Base-by-base conservation (phyloP, 768 basidiomycete species). In the Clathrus columnatus region DNA sequence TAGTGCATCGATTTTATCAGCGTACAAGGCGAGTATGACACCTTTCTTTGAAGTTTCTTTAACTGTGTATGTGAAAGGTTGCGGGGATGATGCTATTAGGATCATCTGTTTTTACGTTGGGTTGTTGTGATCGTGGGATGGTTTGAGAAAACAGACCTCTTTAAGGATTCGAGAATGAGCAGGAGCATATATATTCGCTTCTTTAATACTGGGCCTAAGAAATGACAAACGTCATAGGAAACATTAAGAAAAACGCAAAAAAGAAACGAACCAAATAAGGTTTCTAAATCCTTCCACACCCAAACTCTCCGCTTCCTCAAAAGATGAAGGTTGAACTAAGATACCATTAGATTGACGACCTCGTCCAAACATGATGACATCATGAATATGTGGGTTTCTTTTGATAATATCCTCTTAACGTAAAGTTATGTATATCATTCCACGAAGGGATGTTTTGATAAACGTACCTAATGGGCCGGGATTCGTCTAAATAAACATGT, bases 91-190 rank as follows among this genome's bases (percentile, higher is more conserved):
- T 0, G 70, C 59, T 21, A 75, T 64, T 4, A 76, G 49, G 50
- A 79, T 69, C 73, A 78, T 78, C 73, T 75, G 52, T n/a, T n/a
- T n/a, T n/a, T n/a, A n/a, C n/a, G n/a, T n/a, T 24, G 18, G 1
- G 24, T 11, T 23, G 21, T 11, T 2, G n/a, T 32, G 43, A 26
- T 30, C n/a, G 42, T 50, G 8, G 30, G 17, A 36, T 2, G n/a
- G 11, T 36, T 18, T 26, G 11, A 54, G 16, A 18, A 11, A 20
- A 11, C 41, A 14, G 10, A 71, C 73, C 69, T 76, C 74, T 53
- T 75, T 76, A 64, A 76, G 76, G 2, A 78, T 61, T n/a, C 74
- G 63, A 0, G 73, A 76, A 59, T 77, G 75, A 28, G 67, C 63
- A 5, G 77, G 77, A 0, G 75, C 73, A 46, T 21, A 54, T 45